Evolutionary conservation across 23 red algal species (phyloP).

Genomic region (Pyropia yezoensis): DNA sequence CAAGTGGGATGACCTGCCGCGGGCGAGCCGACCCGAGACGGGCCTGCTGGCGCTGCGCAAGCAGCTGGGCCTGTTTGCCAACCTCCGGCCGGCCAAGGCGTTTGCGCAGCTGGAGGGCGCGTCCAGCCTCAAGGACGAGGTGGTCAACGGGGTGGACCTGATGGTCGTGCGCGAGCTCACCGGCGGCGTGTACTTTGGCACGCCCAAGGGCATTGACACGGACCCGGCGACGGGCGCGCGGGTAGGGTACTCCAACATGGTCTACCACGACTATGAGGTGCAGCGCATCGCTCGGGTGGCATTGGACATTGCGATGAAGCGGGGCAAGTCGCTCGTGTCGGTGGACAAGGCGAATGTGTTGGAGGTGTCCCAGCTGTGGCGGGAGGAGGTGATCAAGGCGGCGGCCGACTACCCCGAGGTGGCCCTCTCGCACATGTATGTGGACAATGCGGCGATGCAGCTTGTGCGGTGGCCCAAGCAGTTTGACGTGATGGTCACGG

Average conservation of each 20-base stretch:
- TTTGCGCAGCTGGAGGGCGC: constrained; percentile 73
- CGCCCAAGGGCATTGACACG: constrained; percentile 54
- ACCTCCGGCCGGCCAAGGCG: constrained; percentile 74
- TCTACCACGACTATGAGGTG: constrained; percentile 82
- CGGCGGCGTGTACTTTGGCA: constrained; percentile 95
- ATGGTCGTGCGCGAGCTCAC: constrained; percentile 97
- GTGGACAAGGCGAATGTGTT: constrained; percentile 97
- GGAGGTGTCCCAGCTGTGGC: constrained; percentile 87
- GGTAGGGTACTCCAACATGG: constrained; percentile 87
- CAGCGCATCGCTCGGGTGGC: constrained; percentile 71
- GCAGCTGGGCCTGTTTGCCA: constrained; percentile 73
- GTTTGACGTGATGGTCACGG: constrained; percentile 93
- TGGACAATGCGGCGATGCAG: constrained; percentile 98
- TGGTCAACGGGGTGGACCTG: constrained; percentile 74
- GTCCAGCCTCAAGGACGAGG: constrained; percentile 63
- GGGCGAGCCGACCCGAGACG: constrained; percentile 64
- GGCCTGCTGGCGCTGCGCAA: constrained; percentile 77
- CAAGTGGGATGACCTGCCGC: constrained; percentile 79
- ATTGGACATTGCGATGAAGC: constrained; percentile 45
- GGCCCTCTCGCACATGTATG: constrained; percentile 88
- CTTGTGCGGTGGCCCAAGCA: constrained; percentile 83
- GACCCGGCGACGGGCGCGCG: constrained; percentile 36
- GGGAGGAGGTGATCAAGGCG: constrained; percentile 56
- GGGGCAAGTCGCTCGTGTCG: constrained; percentile 36
- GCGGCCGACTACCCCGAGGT: constrained; percentile 61